Percentiles rank a stretch among this genome's conserved stretches.
Evolutionary conservation across 345 rosid species (phyloP).

Genomic region (Euphorbia pulcherrima): DNA sequence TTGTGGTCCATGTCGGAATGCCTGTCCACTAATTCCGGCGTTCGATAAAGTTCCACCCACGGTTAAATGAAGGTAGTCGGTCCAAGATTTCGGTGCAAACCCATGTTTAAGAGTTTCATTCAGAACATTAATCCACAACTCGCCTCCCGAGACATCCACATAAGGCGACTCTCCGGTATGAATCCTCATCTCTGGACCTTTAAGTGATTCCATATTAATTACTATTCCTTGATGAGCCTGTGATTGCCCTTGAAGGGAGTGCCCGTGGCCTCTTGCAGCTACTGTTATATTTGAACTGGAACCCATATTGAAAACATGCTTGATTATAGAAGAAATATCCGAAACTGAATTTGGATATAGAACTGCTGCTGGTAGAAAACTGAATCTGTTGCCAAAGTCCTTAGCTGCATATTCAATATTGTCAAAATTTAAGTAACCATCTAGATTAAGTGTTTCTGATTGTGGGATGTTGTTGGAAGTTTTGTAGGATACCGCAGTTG

Average conservation of each 20-base stretch:
- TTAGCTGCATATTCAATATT: slow-evolving; percentile 56
- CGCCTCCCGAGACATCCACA: slow-evolving; percentile 90
- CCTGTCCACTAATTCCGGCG: slow-evolving; percentile 96
- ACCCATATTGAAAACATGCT: slow-evolving; percentile 53
- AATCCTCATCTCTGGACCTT: slow-evolving; percentile 37
- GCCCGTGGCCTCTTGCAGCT: slow-evolving; percentile 94
- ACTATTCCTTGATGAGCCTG: slow-evolving; percentile 78
- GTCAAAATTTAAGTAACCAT: slow-evolving; percentile 59
- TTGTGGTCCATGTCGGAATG: slow-evolving; percentile 87
- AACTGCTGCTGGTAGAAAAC: slow-evolving; percentile 62
- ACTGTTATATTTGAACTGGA: slow-evolving; percentile 60
- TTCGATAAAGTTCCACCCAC: slow-evolving; percentile 91
- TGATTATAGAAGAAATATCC: slow-evolving; percentile 62
- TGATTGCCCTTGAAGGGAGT: slow-evolving; percentile 92
- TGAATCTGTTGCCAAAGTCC: slow-evolving; percentile 79
- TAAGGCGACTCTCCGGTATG: slow-evolving; percentile 46
- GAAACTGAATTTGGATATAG: slow-evolving; percentile 75
- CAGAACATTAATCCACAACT: slow-evolving; percentile 79
- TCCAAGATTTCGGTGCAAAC: slow-evolving; percentile 90
- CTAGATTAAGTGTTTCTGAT: slow-evolving; percentile 43
- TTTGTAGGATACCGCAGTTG: slow-evolving; percentile 26
- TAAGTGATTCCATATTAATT: slow-evolving; percentile 74
- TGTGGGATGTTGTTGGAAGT: slow-evolving; percentile 32
- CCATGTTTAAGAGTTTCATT: slow-evolving; percentile 71
- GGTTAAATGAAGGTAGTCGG: slow-evolving; percentile 88